Evolutionary conservation across 345 rosid species (phyloP).

Genomic region (Lepidium sativum): DNA sequence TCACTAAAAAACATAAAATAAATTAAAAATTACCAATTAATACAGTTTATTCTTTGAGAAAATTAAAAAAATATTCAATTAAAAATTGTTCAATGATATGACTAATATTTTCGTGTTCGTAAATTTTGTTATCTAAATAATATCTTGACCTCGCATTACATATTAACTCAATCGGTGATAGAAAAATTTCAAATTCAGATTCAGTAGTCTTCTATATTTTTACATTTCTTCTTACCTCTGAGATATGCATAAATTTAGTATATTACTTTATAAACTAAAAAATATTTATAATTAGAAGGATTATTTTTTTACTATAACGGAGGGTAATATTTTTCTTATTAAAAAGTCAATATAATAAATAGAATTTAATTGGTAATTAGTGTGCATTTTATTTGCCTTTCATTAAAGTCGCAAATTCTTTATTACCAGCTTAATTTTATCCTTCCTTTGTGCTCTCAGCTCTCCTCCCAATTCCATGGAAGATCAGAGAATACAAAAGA

Average conservation of each 20-base stretch:
- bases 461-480: constrained; percentile 24
- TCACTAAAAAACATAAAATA: not conserved
- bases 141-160: not conserved
- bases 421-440: constrained; percentile 6
- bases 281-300: not conserved
- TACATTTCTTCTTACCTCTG: not conserved
- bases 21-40: too few species aligned
- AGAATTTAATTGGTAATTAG: constrained; percentile 14
- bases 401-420: constrained; percentile 6
- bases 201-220: not conserved
- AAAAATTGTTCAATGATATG: not conserved
- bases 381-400: constrained; percentile 5
- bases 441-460: constrained; percentile 1
- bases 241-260: not conserved
- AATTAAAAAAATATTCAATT: not conserved
- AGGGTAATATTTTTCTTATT: not conserved
- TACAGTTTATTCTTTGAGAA: too few species aligned
- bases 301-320: not conserved
- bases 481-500: constrained; percentile 3
- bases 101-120: not conserved
- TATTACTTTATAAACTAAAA: not conserved
- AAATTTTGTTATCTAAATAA: not conserved
- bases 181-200: too few species aligned
- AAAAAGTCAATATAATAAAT: constrained; percentile 6
- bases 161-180: not conserved